Percentiles rank a stretch among this genome's conserved stretches.
These are phyloP conservation scores for Ogataea hybrid DNA, from an alignment of 1,139 yeast species.

Conservation along the genomic window DNA sequence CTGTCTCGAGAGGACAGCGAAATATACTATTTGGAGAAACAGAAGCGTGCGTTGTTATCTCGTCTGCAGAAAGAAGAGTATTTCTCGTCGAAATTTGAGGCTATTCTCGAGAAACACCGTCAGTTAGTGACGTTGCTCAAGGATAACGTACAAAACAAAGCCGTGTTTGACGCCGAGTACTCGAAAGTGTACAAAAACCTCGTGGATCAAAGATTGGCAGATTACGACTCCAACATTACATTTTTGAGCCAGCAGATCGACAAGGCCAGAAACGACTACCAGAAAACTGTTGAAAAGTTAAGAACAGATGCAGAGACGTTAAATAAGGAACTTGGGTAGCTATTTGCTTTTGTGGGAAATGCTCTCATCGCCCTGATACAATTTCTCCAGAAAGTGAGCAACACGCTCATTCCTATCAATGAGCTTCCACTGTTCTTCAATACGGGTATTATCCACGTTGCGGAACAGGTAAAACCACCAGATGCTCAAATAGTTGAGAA, in stretches of 20 bases:
- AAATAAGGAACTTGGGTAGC: conserved; percentile 1
- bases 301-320: conserved; percentile 2
- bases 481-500: conserved; percentile 18
- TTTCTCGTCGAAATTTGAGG: conserved; percentile 25
- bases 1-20: conserved; percentile 14
- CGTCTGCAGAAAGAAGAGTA: conserved; percentile 29
- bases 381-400: conserved; percentile 21
- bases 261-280: conserved; percentile 12
- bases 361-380: conserved; percentile 18
- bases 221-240: conserved; percentile 15
- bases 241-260: conserved; percentile 13
- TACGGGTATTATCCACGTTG: conserved; percentile 22
- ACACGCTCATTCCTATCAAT: conserved; percentile 29
- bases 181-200: conserved; percentile 15
- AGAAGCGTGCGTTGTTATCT: conserved; percentile 16
- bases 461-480: conserved; percentile 14
- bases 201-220: conserved; percentile 11
- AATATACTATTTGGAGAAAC: conserved; percentile 11
- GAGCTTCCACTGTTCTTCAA: conserved; percentile 27
- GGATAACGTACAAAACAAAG: conserved; percentile 16
- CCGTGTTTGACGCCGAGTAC: conserved; percentile 18
- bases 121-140: conserved; percentile 19
- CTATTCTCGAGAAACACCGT: conserved; percentile 19
- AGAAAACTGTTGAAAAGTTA: conserved; percentile 9
- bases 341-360: not conserved